Base-by-base conservation (phyloP, 352 stramenopile species). In the Blastocystis hominis region DNA sequence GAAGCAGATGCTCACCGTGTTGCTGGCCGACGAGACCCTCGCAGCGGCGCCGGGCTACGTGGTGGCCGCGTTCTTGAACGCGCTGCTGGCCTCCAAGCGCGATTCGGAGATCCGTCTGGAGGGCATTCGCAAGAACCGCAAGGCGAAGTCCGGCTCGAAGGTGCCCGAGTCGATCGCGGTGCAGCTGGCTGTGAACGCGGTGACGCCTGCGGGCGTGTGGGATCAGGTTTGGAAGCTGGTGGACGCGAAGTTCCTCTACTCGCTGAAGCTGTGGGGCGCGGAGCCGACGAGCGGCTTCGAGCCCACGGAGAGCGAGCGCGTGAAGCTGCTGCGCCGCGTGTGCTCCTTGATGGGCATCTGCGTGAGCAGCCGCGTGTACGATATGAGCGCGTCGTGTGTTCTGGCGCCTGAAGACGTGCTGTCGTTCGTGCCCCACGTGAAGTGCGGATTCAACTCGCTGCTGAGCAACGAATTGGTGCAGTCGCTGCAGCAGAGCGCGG, bases 31-130 rank as follows among this genome's bases (percentile, higher is more conserved):
- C 53, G 30, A 40, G 24, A 44, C 34, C 13, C 53, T 86, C 9
- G 38, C 59, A 9, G 76, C 59, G 2, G 59, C 59, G 2, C 63
- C 76, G 1, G 76, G 46, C 24, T 86, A 86, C 40, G 42, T 44
- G 5, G 76, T 86, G 42, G 76, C 76, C 40, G 76, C 76, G 3
- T 72, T 86, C 34, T 20, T 86, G 40, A 86, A 86, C 42, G 76
- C 76, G n/a, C 76, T 86, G 36, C 9, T 86, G 40, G 17, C 30
- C 15, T 15, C 36, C 2, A 70, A 10, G 9, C 63, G 30, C 24
- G 63, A 86, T 42, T 30, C 59, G n/a, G 76, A 86, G 42, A 69
- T 86, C 34, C 15, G 30, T 80, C 38, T 86, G 36, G 76, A 86
- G 0, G 76, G 46, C 3, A 2, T 86, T n/a, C 36, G 63, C 9